These are phyloP conservation scores for Xylariaceae sp. DNA, from an alignment of 2,329 filamentous ascomycete genomes.

Conservation along the genomic window DNA sequence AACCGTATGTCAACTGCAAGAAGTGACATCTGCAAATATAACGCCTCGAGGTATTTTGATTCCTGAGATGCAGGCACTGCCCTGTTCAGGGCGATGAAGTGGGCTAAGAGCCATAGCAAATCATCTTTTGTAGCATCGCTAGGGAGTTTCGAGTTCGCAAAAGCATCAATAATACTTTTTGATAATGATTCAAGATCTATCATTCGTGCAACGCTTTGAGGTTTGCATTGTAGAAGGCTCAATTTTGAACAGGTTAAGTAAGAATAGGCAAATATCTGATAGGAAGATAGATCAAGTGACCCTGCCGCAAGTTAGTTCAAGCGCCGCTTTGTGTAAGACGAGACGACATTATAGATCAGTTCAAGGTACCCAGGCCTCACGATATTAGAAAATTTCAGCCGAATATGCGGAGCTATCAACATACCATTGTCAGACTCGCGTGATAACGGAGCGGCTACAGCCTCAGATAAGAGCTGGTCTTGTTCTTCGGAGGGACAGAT, in stretches of 20 bases:
- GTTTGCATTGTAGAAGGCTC: constrained; percentile 48
- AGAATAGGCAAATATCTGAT: constrained; percentile 39
- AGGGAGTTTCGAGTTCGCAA: constrained; percentile 36
- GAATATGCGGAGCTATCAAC: constrained; percentile 11
- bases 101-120: constrained; percentile 69
- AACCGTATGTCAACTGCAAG: constrained; percentile 58
- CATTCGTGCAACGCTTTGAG: constrained; percentile 42
- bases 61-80: constrained; percentile 35
- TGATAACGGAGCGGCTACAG: constrained; percentile 34
- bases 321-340: not conserved
- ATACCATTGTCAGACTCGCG: constrained; percentile 29
- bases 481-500: constrained; percentile 25
- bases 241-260: constrained; percentile 44
- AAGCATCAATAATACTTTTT: constrained; percentile 47
- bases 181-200: constrained; percentile 51
- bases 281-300: constrained; percentile 21
- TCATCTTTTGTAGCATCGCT: constrained; percentile 44
- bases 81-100: constrained; percentile 66
- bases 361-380: not conserved
- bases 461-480: constrained; percentile 29
- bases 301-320: constrained; percentile 24
- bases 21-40: constrained; percentile 60
- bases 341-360: not conserved
- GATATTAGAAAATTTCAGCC: no score
- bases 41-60: constrained; percentile 52